Evolutionary conservation across 2,329 filamentous ascomycete species (phyloP), one percentile per base, ranked within the genome.

Genomic region (Pseudogymnoascus destructans): DNA sequence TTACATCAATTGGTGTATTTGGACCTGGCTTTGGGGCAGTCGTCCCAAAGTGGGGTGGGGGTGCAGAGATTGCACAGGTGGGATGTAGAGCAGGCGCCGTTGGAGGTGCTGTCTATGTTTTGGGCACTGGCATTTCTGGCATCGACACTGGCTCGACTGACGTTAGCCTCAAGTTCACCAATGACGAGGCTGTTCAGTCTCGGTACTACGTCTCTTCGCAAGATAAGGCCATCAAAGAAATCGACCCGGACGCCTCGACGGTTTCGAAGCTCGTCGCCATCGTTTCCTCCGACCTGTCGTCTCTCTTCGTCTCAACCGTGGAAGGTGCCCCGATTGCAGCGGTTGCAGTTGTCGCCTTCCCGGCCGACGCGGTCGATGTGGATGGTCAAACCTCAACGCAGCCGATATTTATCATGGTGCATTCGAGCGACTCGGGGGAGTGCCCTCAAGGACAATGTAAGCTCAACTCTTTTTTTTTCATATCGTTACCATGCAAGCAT

Each of bases 371-470:
- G 1, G 61, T 84, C 19, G 58, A 63, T 13, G 64, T 66, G 3
- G 66, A 68, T 11, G 72, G 69, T n/a, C 60, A 63, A 8, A 62
- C 62, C 3, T 73, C 74, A 3, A 63, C 72, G 17, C 69, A 72
- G 56, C 80, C 82, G 21, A 71, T 80, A n/a, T 81, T 81, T 65
- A 75, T 77, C 21, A 74, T 89, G 65, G 78, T 85, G 35, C 92
- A 97, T 70, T 93, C 90, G 3, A 89, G 86, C 69, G 91, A 95
- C 60, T 92, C 91, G 40, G 91, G 91, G 62, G 92, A 97, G 75
- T 97, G 93, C 71, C 91, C 92, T 23, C 64, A 72, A 62, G 84
- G 86, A 73, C 90, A 97, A 82, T 84, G 92, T 98, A 81, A 89
- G 92, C 87, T 60, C 23, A 21, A 21, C 25, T 62, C 40, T 60